phyloP scores from a whole-genome alignment of 2,329 filamentous ascomycete species.

The Ophiobolus disseminans region DNA sequence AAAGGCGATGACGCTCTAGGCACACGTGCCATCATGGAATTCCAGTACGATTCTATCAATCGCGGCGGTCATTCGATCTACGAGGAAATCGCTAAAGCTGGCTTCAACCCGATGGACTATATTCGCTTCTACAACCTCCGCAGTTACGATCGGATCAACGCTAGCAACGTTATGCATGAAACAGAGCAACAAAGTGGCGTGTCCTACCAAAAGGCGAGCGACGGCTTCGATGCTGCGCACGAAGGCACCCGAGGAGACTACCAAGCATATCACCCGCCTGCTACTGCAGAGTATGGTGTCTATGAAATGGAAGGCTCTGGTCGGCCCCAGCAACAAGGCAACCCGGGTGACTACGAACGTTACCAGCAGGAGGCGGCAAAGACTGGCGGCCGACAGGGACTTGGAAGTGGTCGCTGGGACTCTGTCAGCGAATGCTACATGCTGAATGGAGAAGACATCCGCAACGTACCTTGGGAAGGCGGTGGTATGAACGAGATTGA shows the following conservation, averaged over 20 bases:
- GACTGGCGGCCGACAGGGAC: constrained; percentile 55
- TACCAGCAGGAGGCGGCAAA: constrained; percentile 75
- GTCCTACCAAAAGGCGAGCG: constrained; percentile 70
- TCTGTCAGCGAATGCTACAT: constrained; percentile 83
- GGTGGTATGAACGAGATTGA: constrained; percentile 64
- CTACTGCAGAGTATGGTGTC: constrained; percentile 47
- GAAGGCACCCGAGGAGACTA: constrained; percentile 50
- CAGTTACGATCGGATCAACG: constrained; percentile 84
- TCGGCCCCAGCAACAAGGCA: constrained; percentile 26
- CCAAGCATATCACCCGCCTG: constrained; percentile 42
- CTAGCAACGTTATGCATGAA: constrained; percentile 65
- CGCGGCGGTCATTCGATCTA: constrained; percentile 80
- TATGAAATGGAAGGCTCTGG: constrained; percentile 40
- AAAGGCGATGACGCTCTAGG: constrained; percentile 74
- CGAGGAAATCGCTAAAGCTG: constrained; percentile 69
- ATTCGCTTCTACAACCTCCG: constrained; percentile 86
- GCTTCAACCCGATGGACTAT: constrained; percentile 74
- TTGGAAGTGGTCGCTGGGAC: constrained; percentile 69
- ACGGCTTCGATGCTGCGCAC: constrained; percentile 66
- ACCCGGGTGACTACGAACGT: constrained; percentile 62
- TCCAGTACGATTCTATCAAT: constrained; percentile 81
- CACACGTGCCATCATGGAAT: constrained; percentile 84
- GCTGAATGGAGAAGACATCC: constrained; percentile 75
- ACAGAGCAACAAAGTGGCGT: constrained; percentile 71
- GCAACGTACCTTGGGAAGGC: constrained; percentile 66